Conservation (phyloP, 164 flowering plant species). For the Dillenia turbinata region DNA sequence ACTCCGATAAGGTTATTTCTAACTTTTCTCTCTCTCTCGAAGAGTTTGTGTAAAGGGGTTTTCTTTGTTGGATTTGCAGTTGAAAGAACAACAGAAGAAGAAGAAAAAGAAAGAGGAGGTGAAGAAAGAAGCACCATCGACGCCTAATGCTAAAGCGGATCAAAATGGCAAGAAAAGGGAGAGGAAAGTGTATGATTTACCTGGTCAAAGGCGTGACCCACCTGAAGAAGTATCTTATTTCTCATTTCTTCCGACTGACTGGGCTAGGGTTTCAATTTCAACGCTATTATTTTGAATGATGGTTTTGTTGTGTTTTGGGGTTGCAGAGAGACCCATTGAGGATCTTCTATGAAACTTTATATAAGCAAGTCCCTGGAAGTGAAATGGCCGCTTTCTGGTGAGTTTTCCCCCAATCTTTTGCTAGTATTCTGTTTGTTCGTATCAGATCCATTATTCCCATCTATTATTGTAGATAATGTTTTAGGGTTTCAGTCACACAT, state of each 20-base stretch:
- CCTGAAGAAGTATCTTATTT: constrained; percentile 44
- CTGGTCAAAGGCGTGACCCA: constrained; percentile 93
- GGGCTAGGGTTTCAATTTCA: too few relatives aligned
- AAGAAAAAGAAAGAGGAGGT: constrained; percentile 25
- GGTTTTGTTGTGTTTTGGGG: constrained; percentile 13
- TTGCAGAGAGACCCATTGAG: constrained; percentile 91
- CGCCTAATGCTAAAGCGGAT: constrained; percentile 1
- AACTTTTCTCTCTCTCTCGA: constrained; percentile 3
- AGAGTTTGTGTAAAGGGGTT: not conserved
- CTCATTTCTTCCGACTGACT: not conserved
- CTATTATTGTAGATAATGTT: too few relatives aligned
- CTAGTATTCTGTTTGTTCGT: not conserved
- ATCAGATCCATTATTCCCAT: not conserved
- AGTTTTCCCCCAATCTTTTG: not conserved
- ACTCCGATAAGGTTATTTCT: constrained; percentile 24
- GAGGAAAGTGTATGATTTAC: constrained; percentile 79
- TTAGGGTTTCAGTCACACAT: too few relatives aligned
- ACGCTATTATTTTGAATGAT: not conserved
- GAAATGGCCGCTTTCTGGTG: constrained; percentile 96
- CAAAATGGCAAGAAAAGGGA: constrained; percentile 45
- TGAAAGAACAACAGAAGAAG: constrained; percentile 26
- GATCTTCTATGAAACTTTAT: constrained; percentile 79
- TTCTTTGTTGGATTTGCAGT: constrained; percentile 2
- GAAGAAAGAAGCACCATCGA: constrained; percentile 16
- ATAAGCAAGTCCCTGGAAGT: constrained; percentile 66